A percentile compares a stretch with the other conserved stretches of the same genome.
These are phyloP conservation scores for Asclepias syriaca DNA, from an alignment of 257 asterid species.

Conservation along the genomic window DNA sequence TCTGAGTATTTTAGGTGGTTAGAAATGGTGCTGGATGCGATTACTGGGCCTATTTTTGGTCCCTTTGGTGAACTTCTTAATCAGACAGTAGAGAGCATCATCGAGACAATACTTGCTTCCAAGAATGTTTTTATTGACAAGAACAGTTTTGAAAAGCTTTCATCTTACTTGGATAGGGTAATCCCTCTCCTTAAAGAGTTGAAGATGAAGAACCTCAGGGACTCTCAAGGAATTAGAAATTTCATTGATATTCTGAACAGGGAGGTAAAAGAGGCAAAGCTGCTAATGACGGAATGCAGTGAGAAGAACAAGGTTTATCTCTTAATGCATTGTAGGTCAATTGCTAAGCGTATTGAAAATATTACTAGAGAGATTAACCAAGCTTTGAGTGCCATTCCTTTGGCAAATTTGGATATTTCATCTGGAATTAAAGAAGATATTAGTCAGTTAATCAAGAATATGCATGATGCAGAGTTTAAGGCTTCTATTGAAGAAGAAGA, in stretches of 20 bases:
- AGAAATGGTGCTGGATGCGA: constrained; percentile 36
- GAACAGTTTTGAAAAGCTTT: constrained; percentile 40
- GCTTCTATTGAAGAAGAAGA: constrained; percentile 47
- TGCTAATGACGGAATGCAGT: constrained; percentile 44
- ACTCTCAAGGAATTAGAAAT: constrained; percentile 28
- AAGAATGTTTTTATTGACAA: constrained; percentile 33
- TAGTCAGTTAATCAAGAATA: constrained; percentile 25
- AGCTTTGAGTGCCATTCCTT: constrained; percentile 41
- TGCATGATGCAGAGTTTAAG: constrained; percentile 47
- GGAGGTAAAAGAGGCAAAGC: constrained; percentile 32
- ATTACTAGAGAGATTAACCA: constrained; percentile 43
- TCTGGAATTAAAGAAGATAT: constrained; percentile 38
- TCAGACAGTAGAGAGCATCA: constrained; percentile 31
- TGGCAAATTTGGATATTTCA: constrained; percentile 42
- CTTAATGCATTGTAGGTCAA: constrained; percentile 41
- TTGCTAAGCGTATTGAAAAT: constrained; percentile 37
- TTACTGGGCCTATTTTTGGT: constrained; percentile 21
- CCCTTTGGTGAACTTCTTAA: constrained; percentile 25
- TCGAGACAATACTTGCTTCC: constrained; percentile 30
- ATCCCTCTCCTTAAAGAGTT: constrained; percentile 44
- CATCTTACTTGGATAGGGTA: constrained; percentile 39
- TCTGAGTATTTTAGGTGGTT: background rate
- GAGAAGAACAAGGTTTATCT: constrained; percentile 48
- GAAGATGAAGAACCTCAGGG: constrained; percentile 20
- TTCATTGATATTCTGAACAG: constrained; percentile 35